These are phyloP conservation scores for Tillandsia leiboldiana DNA, from an alignment of 176 grass and related monocot species.

Conservation along the genomic window DNA sequence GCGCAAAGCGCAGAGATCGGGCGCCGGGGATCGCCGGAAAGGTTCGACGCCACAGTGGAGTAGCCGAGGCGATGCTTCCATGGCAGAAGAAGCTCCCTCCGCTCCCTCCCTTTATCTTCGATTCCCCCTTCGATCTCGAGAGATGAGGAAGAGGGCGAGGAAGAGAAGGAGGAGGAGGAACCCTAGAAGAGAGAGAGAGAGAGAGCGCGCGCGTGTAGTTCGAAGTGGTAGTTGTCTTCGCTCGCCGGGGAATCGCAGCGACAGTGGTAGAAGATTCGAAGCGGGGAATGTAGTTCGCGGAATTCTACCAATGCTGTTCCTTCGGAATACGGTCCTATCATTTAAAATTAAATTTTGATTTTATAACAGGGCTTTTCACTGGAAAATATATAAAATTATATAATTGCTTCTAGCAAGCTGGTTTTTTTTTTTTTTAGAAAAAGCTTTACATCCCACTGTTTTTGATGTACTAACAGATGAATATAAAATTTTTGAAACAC, in stretches of 20 bases:
- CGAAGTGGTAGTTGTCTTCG: not conserved
- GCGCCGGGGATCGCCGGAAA: conserved; percentile 22
- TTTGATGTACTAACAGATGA: too few relatives aligned
- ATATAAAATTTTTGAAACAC: not conserved
- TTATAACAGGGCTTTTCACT: too few relatives aligned
- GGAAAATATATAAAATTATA: too few relatives aligned
- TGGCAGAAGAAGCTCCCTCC: conserved; percentile 7
- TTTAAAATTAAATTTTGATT: not conserved
- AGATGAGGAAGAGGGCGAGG: not conserved
- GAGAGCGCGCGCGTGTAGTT: not conserved
- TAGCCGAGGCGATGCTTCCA: conserved; percentile 63
- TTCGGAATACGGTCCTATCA: not conserved
- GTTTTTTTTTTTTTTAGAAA: too few relatives aligned
- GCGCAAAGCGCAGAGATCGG: not conserved
- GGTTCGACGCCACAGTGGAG: conserved; percentile 50
- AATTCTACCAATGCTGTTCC: not conserved
- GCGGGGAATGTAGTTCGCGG: not conserved
- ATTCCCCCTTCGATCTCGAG: not conserved
- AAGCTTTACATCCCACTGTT: too few relatives aligned
- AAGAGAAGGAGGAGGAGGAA: not conserved
- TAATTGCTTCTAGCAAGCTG: too few relatives aligned
- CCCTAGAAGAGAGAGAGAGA: not conserved
- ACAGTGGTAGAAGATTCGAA: not conserved
- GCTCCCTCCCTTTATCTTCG: not conserved
- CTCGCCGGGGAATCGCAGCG: not conserved